Conservation (phyloP, 306 rosid species). For the Inga laurina region DNA sequence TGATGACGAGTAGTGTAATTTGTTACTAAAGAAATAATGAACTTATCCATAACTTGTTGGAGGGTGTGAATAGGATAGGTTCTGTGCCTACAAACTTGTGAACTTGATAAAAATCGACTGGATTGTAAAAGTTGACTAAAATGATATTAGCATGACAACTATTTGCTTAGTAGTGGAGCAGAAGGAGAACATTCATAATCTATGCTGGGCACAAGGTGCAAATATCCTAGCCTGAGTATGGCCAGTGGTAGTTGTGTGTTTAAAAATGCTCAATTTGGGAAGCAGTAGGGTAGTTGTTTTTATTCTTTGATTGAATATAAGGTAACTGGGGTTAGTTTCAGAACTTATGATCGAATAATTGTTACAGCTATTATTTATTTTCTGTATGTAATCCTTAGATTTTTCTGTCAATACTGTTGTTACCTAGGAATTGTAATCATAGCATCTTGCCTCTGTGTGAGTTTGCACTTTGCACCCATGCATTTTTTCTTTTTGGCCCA, state of each 20-base stretch:
- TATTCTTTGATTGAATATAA: background rate
- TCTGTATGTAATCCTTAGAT: background rate
- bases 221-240: background rate
- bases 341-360: conserved; percentile 22
- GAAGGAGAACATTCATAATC: background rate
- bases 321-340: conserved; percentile 14
- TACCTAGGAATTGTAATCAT: background rate
- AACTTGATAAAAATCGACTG: background rate
- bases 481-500: background rate
- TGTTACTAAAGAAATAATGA: background rate
- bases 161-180: background rate
- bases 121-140: background rate
- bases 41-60: background rate
- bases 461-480: background rate
- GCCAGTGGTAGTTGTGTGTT: background rate
- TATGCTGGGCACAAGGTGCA: background rate
- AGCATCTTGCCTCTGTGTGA: background rate
- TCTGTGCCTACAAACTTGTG: background rate
- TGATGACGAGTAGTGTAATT: background rate
- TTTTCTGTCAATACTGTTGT: background rate
- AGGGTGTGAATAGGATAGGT: background rate
- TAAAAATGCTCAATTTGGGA: background rate
- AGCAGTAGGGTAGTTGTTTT: conserved; percentile 2
- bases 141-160: background rate
- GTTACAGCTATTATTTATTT: conserved; percentile 17